Evolutionary conservation across 768 basidiomycete genomes (phyloP).

Genomic region (Mrakia blollopis): DNA sequence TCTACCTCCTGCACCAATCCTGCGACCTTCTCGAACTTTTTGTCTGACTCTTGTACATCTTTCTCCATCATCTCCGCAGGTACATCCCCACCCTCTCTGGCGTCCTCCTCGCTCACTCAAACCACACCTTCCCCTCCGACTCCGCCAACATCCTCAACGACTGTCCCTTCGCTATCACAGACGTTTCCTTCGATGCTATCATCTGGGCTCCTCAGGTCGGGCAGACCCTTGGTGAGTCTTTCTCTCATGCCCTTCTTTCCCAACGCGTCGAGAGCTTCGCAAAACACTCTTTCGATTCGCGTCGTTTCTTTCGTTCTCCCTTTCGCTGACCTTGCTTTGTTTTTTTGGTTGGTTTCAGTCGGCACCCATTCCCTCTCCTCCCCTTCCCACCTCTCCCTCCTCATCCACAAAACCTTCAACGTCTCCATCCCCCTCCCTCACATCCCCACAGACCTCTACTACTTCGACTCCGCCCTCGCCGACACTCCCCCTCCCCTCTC

Average conservation of each 20-base stretch:
- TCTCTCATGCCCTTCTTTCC: neutral
- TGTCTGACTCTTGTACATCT: neutral
- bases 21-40: neutral
- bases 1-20: neutral
- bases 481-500: constrained; percentile 60
- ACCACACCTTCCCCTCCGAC: constrained; percentile 60
- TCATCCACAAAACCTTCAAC: constrained; percentile 88
- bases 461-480: constrained; percentile 58
- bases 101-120: constrained; percentile 80
- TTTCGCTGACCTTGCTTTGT: neutral
- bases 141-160: constrained; percentile 69
- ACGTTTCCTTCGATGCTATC: constrained; percentile 71
- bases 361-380: constrained; percentile 85
- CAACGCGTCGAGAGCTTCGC: neutral
- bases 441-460: constrained; percentile 72
- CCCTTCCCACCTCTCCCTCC: constrained; percentile 84
- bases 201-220: constrained; percentile 84
- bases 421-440: constrained; percentile 89
- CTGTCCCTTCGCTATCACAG: constrained; percentile 75
- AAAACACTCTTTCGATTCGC: neutral
- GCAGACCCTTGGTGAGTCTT: constrained; percentile 66
- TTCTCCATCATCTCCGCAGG: constrained; percentile 48
- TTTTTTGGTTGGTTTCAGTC: constrained; percentile 48
- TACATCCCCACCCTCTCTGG: constrained; percentile 82
- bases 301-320: neutral